Conservation (phyloP, 768 basidiomycete genomes). For the Leccinellum rugosiceps region DNA sequence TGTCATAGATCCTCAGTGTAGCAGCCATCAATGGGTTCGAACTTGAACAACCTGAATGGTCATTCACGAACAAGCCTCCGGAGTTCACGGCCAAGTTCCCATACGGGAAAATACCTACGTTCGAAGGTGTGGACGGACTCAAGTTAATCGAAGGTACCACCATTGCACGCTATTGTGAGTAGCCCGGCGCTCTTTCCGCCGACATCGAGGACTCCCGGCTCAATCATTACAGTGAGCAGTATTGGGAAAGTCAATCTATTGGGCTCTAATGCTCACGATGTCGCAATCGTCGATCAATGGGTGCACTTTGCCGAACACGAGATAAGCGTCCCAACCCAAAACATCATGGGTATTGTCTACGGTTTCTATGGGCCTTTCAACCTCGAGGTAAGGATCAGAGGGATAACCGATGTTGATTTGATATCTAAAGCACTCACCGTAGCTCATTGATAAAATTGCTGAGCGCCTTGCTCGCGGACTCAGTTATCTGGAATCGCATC, state of each 20-base stretch:
- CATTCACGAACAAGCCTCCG: constrained; percentile 10
- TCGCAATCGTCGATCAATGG: constrained; percentile 11
- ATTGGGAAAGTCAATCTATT: constrained; percentile 12
- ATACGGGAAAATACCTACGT: constrained; percentile 22
- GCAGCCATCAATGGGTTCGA: constrained; percentile 18
- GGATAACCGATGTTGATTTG: too few species aligned
- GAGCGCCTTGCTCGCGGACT: constrained; percentile 4
- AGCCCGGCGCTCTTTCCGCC: too few species aligned
- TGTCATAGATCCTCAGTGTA: constrained; percentile 15
- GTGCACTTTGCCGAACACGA: constrained; percentile 13
- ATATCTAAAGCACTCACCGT: background rate
- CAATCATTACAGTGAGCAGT: constrained; percentile 7
- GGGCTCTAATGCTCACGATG: constrained; percentile 11
- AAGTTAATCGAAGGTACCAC: constrained; percentile 17
- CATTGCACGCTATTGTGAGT: constrained; percentile 24
- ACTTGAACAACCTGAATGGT: constrained; percentile 11
- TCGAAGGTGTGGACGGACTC: constrained; percentile 19
- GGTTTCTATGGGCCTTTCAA: background rate
- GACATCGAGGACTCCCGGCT: background rate
- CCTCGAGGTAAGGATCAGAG: constrained; percentile 1
- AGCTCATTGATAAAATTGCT: background rate
- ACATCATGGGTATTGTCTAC: constrained; percentile 1
- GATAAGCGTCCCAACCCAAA: constrained; percentile 3
- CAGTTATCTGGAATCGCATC: constrained; percentile 14
- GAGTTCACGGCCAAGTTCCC: constrained; percentile 17